Percentiles rank a stretch among this genome's conserved stretches.
Evolutionary conservation across 495 filamentous ascomycete genomes (phyloP).

Genomic region (Aspergillus sclerotiicarbonarius): DNA sequence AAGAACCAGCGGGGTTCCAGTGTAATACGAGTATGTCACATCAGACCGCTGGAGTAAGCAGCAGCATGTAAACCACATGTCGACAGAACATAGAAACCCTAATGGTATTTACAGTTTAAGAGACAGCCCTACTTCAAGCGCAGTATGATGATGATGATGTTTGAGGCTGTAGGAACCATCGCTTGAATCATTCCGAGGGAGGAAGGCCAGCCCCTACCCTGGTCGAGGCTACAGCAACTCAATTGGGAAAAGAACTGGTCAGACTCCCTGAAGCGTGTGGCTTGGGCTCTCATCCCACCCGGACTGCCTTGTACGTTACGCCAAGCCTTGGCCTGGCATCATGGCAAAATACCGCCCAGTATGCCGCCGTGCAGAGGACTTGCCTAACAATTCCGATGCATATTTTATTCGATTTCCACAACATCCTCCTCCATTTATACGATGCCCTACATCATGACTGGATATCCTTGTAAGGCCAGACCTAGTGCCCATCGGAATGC

Average conservation of each 20-base stretch:
- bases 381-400: neutral
- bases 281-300: neutral
- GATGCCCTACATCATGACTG: no score
- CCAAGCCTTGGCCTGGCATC: no score
- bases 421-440: no score
- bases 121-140: neutral
- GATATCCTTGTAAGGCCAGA: neutral
- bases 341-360: no score
- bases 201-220: neutral
- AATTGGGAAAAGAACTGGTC: neutral
- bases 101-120: neutral
- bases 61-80: no score
- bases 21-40: no score
- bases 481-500: no score
- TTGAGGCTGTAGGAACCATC: no score
- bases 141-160: neutral
- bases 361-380: neutral
- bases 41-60: no score
- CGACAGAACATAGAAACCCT: no score
- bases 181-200: neutral
- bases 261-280: neutral
- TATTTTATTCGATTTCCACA: neutral
- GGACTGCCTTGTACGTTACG: neutral
- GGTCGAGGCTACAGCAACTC: neutral
- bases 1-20: no score